Conservation (phyloP, 2,329 filamentous ascomycete species). For the Hymenoscyphus infarciens region DNA sequence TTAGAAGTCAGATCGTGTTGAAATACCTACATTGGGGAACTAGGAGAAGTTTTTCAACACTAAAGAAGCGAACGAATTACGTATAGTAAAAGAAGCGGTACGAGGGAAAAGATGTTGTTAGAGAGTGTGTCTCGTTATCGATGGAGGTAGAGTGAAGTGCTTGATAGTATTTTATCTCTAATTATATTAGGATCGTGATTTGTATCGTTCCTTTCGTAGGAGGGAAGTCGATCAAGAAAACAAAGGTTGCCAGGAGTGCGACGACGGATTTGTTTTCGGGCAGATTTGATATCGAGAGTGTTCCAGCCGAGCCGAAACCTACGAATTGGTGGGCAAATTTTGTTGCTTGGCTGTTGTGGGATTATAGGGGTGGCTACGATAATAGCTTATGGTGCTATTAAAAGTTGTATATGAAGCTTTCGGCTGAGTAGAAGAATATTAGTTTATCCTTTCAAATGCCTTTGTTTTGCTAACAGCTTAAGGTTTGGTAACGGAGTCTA, state of each 20-base stretch:
- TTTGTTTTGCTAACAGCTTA: no score
- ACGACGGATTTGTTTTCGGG: conserved; percentile 16
- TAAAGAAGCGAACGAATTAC: no score
- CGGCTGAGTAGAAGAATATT: neutral
- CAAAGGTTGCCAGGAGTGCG: conserved; percentile 8
- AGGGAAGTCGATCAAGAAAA: conserved; percentile 13
- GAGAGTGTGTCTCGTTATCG: no score
- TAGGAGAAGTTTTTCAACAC: no score
- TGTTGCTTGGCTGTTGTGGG: conserved; percentile 14
- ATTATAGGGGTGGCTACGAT: neutral
- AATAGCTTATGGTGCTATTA: neutral
- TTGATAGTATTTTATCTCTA: conserved; percentile 40
- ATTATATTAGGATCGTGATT: conserved; percentile 52
- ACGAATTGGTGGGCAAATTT: conserved; percentile 17
- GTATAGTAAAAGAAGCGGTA: no score
- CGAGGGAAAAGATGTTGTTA: no score
- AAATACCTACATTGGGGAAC: no score
- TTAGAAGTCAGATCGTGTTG: no score
- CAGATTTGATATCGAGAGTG: conserved; percentile 11
- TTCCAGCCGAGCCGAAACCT: conserved; percentile 4
- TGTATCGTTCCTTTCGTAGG: conserved; percentile 49
- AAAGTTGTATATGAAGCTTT: neutral
- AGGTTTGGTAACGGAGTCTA: no score
- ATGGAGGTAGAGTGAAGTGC: no score
- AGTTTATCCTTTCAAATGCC: neutral